Percentiles rank a stretch among this genome's conserved stretches.
These are phyloP conservation scores for Abelmoschus esculentus DNA, from an alignment of 345 rosid species.

Conservation along the genomic window DNA sequence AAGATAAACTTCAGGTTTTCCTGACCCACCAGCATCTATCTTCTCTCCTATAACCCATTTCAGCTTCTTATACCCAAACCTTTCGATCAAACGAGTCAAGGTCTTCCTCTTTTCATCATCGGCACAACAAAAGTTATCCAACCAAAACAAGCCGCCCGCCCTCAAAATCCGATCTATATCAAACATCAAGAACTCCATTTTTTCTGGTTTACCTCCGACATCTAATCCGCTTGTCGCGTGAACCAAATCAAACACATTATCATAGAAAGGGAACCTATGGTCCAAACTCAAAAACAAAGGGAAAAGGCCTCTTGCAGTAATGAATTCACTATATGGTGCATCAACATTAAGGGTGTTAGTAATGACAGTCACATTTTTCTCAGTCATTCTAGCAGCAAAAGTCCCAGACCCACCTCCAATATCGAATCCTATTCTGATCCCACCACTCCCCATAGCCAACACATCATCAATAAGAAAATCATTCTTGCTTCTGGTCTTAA, in stretches of 20 bases:
- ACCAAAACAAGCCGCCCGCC: conserved; percentile 22
- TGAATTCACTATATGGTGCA: conserved; percentile 74
- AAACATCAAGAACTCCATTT: conserved; percentile 91
- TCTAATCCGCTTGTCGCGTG: conserved; percentile 67
- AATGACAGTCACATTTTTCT: conserved; percentile 73
- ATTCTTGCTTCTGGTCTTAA: conserved; percentile 65
- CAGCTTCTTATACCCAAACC: conserved; percentile 82
- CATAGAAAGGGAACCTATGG: conserved; percentile 84
- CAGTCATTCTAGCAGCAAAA: conserved; percentile 90
- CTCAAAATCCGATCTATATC: conserved; percentile 80
- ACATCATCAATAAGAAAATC: conserved; percentile 81
- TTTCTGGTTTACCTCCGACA: conserved; percentile 54
- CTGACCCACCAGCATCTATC: conserved; percentile 34
- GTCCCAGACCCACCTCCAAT: conserved; percentile 88
- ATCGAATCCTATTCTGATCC: conserved; percentile 73
- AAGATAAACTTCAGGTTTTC: conserved; percentile 54
- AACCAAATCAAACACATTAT: conserved; percentile 75
- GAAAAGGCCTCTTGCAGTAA: conserved; percentile 81
- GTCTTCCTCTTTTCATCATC: conserved; percentile 59
- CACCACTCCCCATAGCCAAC: conserved; percentile 59
- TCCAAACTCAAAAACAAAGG: conserved; percentile 83
- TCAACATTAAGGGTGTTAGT: conserved; percentile 60
- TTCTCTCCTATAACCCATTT: conserved; percentile 95
- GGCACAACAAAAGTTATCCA: conserved; percentile 70
- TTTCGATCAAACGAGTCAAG: conserved; percentile 72